Evolutionary conservation across 352 stramenopile genomes (phyloP).

Genomic region (Phytophthora crassamura): DNA sequence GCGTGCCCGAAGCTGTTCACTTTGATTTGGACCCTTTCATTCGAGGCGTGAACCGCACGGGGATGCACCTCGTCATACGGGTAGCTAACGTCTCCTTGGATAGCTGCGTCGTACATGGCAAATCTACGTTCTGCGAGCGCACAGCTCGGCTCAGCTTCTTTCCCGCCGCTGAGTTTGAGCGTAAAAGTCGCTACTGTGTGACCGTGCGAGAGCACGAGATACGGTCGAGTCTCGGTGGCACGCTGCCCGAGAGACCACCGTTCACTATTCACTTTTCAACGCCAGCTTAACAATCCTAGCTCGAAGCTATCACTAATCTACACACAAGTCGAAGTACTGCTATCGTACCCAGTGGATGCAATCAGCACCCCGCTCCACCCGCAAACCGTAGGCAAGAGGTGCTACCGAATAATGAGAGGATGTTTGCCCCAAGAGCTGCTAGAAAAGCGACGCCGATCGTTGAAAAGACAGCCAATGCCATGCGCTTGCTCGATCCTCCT

Average conservation of each 20-base stretch:
- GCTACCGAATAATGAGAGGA: constrained; percentile 64
- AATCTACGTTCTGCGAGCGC: constrained; percentile 25
- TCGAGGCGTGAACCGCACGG: constrained; percentile 25
- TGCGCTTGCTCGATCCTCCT: constrained; percentile 48
- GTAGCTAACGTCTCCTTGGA: constrained; percentile 35
- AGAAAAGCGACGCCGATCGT: constrained; percentile 55
- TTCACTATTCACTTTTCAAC: constrained; percentile 38
- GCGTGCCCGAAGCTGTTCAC: constrained; percentile 22
- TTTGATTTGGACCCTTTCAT: constrained; percentile 35
- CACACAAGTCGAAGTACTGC: not conserved
- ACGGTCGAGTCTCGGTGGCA: constrained; percentile 32
- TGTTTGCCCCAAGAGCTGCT: constrained; percentile 55
- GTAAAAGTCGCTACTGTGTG: constrained; percentile 29
- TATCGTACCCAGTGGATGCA: constrained; percentile 27
- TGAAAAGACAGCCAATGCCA: constrained; percentile 44
- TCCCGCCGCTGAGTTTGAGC: constrained; percentile 33
- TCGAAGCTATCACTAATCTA: not conserved
- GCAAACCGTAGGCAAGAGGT: constrained; percentile 67
- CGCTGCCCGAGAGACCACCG: constrained; percentile 26
- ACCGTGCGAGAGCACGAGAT: constrained; percentile 36
- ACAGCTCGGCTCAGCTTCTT: constrained; percentile 26
- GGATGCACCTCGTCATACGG: constrained; percentile 33
- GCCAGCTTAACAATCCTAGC: constrained; percentile 12
- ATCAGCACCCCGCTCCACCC: constrained; percentile 63
- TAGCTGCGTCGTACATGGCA: constrained; percentile 30